These are phyloP conservation scores for Aspergillus saccharolyticus DNA, from an alignment of 495 filamentous ascomycete species.

Conservation along the genomic window DNA sequence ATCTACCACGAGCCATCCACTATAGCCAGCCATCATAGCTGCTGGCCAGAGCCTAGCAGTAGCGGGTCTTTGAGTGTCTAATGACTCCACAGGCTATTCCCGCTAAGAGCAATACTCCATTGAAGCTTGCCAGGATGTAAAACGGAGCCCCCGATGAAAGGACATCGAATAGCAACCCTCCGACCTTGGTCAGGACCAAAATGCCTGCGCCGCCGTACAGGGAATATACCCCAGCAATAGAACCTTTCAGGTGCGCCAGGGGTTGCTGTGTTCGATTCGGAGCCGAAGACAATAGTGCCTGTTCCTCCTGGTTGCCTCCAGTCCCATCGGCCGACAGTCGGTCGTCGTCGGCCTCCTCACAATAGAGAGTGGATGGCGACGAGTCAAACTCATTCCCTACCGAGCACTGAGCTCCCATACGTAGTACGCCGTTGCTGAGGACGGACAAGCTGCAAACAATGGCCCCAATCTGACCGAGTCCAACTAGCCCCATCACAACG, in stretches of 20 bases:
- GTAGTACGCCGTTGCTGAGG: constrained; percentile 70
- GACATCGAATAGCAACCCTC: constrained; percentile 77
- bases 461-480: constrained; percentile 87
- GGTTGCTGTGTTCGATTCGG: constrained; percentile 24
- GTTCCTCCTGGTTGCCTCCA: constrained; percentile 27
- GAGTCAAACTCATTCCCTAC: background rate
- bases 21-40: background rate
- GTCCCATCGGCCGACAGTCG: constrained; percentile 2
- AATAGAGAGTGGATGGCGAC: background rate
- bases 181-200: constrained; percentile 82
- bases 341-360: background rate
- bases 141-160: constrained; percentile 72
- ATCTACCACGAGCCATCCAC: background rate
- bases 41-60: no score
- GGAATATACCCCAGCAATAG: constrained; percentile 89
- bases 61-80: constrained; percentile 7
- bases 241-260: constrained; percentile 68
- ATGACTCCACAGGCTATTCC: constrained; percentile 41
- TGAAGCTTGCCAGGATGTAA: constrained; percentile 87
- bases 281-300: constrained; percentile 27
- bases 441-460: constrained; percentile 91
- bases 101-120: constrained; percentile 60
- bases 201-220: constrained; percentile 90
- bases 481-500: constrained; percentile 70
- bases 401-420: constrained; percentile 18